A percentile compares a stretch with the other conserved stretches of the same genome.
These are phyloP conservation scores for Cerioporus squamosus DNA, from an alignment of 1,284 basidiomycete species.

Conservation along the genomic window DNA sequence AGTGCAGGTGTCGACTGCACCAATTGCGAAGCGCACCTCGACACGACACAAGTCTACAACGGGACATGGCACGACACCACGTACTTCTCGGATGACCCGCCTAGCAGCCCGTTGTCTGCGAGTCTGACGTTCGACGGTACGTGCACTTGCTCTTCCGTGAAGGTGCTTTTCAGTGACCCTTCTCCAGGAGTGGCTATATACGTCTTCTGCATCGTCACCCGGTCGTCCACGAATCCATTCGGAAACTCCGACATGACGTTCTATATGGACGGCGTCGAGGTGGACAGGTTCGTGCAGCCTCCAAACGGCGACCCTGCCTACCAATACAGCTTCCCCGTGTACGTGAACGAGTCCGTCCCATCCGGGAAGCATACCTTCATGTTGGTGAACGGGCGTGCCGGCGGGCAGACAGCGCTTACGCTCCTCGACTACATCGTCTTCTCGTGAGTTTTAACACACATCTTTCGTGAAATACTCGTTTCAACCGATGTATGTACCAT, in stretches of 20 bases:
- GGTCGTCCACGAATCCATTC: constrained; percentile 24
- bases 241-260: constrained; percentile 42
- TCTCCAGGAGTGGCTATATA: constrained; percentile 36
- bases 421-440: constrained; percentile 29
- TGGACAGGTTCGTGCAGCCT: constrained; percentile 31
- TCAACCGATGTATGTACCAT: no score
- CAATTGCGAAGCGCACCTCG: constrained; percentile 29
- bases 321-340: constrained; percentile 40
- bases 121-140: constrained; percentile 30
- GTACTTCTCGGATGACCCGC: constrained; percentile 26
- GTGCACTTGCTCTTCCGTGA: not conserved
- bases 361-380: constrained; percentile 25
- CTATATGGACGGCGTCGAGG: constrained; percentile 36
- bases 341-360: constrained; percentile 29
- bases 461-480: no score
- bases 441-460: constrained; percentile 18
- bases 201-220: constrained; percentile 37
- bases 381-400: constrained; percentile 19
- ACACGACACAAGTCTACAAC: constrained; percentile 18
- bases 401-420: constrained; percentile 17
- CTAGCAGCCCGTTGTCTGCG: constrained; percentile 21
- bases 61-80: constrained; percentile 26
- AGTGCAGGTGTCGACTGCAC: constrained; percentile 27
- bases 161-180: not conserved
- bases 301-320: constrained; percentile 16